Percentiles rank a stretch among this genome's conserved stretches.
Conservation (phyloP, 139 green algal genomes). For the Penium margaritaceum region DNA sequence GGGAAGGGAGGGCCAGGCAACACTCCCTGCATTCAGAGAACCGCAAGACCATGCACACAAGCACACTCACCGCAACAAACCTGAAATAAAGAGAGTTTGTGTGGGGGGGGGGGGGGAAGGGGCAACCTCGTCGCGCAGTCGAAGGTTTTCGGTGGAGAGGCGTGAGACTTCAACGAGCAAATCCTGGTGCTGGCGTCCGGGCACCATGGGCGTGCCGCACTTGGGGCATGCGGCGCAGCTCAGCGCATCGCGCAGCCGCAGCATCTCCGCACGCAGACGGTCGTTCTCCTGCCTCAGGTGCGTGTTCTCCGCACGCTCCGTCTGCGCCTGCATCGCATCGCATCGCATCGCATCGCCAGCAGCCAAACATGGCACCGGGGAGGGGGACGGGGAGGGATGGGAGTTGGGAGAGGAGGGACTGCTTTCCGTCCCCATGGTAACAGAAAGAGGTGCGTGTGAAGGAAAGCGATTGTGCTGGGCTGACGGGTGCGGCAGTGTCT, state of each 20-base stretch:
- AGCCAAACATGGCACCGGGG: neutral
- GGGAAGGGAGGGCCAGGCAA: too few relatives aligned
- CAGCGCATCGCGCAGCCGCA: constrained; percentile 13
- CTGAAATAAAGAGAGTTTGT: too few relatives aligned
- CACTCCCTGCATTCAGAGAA: too few relatives aligned
- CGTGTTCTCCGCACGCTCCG: constrained; percentile 21
- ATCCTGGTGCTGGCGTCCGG: too few relatives aligned
- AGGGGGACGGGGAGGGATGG: neutral
- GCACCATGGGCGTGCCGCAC: constrained; percentile 2
- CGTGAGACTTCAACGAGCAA: neutral
- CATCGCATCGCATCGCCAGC: neutral
- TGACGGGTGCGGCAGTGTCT: too few relatives aligned
- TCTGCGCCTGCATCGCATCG: constrained; percentile 13
- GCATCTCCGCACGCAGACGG: constrained; percentile 8
- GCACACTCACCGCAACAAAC: too few relatives aligned
- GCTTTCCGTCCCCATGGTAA: too few relatives aligned
- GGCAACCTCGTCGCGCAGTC: constrained; percentile 10
- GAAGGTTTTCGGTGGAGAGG: constrained; percentile 10
- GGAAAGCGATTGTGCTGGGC: too few relatives aligned
- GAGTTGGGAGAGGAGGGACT: neutral
- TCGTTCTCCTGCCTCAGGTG: constrained; percentile 28
- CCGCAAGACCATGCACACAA: too few relatives aligned
- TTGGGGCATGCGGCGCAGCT: neutral
- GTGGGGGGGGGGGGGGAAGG: too few relatives aligned
- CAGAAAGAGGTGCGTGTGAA: too few relatives aligned